Percentiles rank a stretch among this genome's conserved stretches.
phyloP scores from a whole-genome alignment of 257 asterid genomes.

The Misopates orontium region DNA sequence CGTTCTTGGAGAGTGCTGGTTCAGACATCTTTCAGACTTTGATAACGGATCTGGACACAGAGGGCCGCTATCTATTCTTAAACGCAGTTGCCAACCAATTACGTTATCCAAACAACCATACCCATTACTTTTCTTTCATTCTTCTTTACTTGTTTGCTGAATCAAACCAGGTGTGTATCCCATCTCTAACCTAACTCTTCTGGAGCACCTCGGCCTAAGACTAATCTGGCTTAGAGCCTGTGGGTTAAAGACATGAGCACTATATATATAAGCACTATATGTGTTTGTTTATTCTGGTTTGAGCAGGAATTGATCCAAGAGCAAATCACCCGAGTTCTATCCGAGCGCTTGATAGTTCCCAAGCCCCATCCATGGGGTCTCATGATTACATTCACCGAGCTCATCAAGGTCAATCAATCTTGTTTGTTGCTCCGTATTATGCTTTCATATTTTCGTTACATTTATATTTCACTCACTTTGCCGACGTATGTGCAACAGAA shows the following conservation, averaged over 20 bases:
- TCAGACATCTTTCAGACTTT: conserved; percentile 80
- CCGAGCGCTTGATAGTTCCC: conserved; percentile 82
- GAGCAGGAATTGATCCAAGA: conserved; percentile 92
- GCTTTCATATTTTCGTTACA: not conserved
- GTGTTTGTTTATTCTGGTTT: not conserved
- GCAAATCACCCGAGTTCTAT: conserved; percentile 84
- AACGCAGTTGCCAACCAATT: conserved; percentile 94
- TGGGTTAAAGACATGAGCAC: no score
- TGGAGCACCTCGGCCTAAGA: not conserved
- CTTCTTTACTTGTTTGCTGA: conserved; percentile 83
- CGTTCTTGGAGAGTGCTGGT: conserved; percentile 78
- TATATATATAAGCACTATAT: not conserved
- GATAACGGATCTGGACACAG: conserved; percentile 83
- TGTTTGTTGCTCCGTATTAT: not conserved
- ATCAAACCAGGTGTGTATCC: conserved; percentile 63
- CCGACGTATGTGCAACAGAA: conserved; percentile 46
- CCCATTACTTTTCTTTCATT: conserved; percentile 89
- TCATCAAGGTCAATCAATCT: conserved; percentile 74
- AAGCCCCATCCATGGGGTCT: conserved; percentile 99
- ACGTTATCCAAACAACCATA: conserved; percentile 97
- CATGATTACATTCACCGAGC: conserved; percentile 76
- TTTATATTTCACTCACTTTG: not conserved
- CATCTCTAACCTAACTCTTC: not conserved
- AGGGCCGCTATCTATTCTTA: conserved; percentile 93
- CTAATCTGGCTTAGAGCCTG: not conserved